Evolutionary conservation across 176 grass and related monocot species (phyloP), one percentile per base, ranked within the genome.

Genomic region (Puya raimondii): DNA sequence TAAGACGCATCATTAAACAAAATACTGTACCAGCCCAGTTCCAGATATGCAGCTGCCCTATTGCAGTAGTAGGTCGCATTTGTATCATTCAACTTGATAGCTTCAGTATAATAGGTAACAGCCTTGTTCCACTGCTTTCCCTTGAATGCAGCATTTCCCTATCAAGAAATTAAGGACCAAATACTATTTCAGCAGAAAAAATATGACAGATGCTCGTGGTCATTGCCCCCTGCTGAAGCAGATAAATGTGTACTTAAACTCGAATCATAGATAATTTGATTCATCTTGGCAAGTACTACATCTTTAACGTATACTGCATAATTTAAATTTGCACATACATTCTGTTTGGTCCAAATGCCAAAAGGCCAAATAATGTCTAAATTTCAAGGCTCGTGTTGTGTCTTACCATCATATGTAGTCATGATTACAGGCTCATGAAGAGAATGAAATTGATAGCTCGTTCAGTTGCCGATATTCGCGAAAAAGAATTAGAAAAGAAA

Each of bases 21-120:
- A 26, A 73, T 68, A 65, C 65, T 12, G 47, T 93, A 99, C 94
- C 82, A 80, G 53, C 84, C 79, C 68, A 99, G 78, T 86, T 99
- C 85, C 49, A 99, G 82, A 82, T 76, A 93, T 67, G 94, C 94
- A 82, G 94, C 94, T 67, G 94, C 87, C 77, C 94, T 99, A 69
- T 99, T 99, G 79, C 89, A 88, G 74, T 90, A 99, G 76, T 90
- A 99, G 50, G 84, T 99, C 71, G 94, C 87, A 85, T 91, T 93
- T 79, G 82, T 70, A 82, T 70, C 70, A 66, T 83, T 84, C 70
- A 93, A 74, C 75, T 81, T 80, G 69, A 93, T 91, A 48, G 89
- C 89, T 74, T 90, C 78, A 56, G 94, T 88, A 85, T 99, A 99
- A 69, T 81, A 85, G 33, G 75, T 80, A 76, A 85, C 79, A 1